These are phyloP conservation scores for Lolium rigidum DNA, from an alignment of 176 grass and related monocot species.

Conservation along the genomic window DNA sequence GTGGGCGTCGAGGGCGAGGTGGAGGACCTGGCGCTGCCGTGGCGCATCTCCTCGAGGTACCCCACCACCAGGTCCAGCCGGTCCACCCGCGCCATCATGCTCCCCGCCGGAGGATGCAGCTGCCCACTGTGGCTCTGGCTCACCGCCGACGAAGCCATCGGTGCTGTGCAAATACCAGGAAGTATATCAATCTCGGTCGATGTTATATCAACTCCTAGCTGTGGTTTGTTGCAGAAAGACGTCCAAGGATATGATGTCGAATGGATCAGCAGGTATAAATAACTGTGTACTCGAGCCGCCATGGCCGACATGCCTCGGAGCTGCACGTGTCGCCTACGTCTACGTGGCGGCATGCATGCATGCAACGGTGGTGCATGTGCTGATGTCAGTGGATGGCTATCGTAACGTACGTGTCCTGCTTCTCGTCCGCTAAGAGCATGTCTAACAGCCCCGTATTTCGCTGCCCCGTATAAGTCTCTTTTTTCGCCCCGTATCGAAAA, in stretches of 20 bases:
- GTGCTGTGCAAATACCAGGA: no score
- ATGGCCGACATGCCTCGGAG: background rate
- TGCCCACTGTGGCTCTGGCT: background rate
- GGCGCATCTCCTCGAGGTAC: constrained; percentile 62
- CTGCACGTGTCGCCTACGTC: background rate
- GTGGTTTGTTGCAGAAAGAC: background rate
- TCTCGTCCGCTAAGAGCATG: background rate
- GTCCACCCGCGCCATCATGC: constrained; percentile 64
- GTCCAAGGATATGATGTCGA: background rate
- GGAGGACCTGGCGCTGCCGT: background rate
- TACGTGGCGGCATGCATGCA: background rate
- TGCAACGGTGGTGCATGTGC: constrained; percentile 1
- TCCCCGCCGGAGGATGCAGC: background rate
- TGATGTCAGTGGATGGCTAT: background rate
- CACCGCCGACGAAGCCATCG: constrained; percentile 17
- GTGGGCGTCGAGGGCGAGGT: constrained; percentile 38
- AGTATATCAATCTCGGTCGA: background rate
- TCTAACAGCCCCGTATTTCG: no score
- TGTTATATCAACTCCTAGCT: background rate
- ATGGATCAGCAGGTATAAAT: background rate
- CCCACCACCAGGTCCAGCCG: constrained; percentile 66
- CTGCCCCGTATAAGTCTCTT: no score
- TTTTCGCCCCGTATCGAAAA: no score
- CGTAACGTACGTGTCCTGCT: background rate
- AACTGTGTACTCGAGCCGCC: no score